Conservation (phyloP, 2,329 filamentous ascomycete genomes). For the Cytospora leucostoma region DNA sequence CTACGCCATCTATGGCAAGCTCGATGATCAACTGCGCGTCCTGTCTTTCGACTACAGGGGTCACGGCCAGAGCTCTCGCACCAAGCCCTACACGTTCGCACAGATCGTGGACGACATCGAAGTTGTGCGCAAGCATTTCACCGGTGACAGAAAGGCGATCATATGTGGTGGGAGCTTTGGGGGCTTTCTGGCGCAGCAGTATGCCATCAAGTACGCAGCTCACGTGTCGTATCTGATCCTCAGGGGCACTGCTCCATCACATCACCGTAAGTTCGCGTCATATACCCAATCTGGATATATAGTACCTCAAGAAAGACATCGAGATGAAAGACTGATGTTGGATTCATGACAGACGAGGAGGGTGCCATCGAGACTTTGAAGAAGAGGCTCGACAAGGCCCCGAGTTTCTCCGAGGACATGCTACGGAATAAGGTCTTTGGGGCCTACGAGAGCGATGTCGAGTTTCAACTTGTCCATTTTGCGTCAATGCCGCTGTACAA, state of each 20-base stretch:
- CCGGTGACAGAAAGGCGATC: conserved; percentile 32
- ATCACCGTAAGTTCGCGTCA: conserved; percentile 36
- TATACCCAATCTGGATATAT: not conserved
- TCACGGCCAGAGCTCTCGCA: conserved; percentile 39
- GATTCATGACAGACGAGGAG: conserved; percentile 36
- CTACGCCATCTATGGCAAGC: conserved; percentile 37
- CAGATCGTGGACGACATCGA: conserved; percentile 44
- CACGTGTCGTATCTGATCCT: conserved; percentile 39
- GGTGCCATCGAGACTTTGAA: conserved; percentile 38
- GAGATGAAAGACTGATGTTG: not conserved
- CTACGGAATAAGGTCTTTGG: conserved; percentile 42
- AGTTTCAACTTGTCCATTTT: conserved; percentile 42
- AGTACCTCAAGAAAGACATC: not conserved
- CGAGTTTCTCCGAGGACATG: conserved; percentile 41
- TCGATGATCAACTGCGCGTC: conserved; percentile 35
- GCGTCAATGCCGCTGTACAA: conserved; percentile 42
- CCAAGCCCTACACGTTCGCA: conserved; percentile 39
- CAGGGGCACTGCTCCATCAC: conserved; percentile 40
- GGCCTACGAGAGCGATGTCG: conserved; percentile 39
- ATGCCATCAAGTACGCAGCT: conserved; percentile 40
- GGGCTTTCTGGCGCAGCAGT: conserved; percentile 43
- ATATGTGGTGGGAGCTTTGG: conserved; percentile 44
- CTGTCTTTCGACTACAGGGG: conserved; percentile 42
- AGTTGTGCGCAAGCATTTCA: conserved; percentile 36
- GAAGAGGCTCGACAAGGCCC: conserved; percentile 37